These are phyloP conservation scores for Castanea crenata DNA, from an alignment of 306 rosid genomes.

Conservation along the genomic window DNA sequence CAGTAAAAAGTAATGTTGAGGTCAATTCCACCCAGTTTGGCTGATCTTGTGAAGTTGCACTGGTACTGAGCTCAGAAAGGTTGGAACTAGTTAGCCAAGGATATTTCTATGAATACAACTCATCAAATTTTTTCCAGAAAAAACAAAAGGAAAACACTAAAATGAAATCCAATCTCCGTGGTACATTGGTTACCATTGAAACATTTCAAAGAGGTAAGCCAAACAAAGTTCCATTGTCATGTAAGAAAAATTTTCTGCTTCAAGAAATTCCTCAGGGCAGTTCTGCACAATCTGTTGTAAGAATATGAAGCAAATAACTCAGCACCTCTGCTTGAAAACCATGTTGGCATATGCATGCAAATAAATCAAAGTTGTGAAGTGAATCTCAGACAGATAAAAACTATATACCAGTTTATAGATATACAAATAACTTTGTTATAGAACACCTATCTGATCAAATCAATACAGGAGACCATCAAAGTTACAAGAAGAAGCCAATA, in stretches of 20 bases:
- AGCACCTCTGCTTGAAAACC: conserved; percentile 8
- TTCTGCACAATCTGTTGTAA: conserved; percentile 68
- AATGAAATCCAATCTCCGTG: conserved; percentile 1
- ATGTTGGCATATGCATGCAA: neutral
- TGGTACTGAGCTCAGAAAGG: conserved; percentile 43
- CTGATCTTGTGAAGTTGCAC: conserved; percentile 34
- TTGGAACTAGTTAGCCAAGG: conserved; percentile 24
- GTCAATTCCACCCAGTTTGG: conserved; percentile 52
- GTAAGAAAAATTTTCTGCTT: conserved; percentile 57
- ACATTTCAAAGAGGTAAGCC: conserved; percentile 53
- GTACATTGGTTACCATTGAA: conserved; percentile 48
- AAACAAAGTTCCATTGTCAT: conserved; percentile 70
- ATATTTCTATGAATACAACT: conserved; percentile 3
- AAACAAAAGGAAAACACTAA: neutral
- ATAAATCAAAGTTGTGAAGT: neutral
- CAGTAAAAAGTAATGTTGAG: conserved; percentile 50
- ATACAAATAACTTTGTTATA: neutral
- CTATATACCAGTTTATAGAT: neutral
- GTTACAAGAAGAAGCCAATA: neutral
- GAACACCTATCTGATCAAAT: neutral
- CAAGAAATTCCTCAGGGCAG: conserved; percentile 68
- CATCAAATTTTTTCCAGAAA: neutral
- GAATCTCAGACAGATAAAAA: neutral
- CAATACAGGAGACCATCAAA: neutral
- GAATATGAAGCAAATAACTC: conserved; percentile 29